Evolutionary conservation across 2,329 filamentous ascomycete species (phyloP), one percentile per base, ranked within the genome.

Genomic region (Aaosphaeria pasadenensis): DNA sequence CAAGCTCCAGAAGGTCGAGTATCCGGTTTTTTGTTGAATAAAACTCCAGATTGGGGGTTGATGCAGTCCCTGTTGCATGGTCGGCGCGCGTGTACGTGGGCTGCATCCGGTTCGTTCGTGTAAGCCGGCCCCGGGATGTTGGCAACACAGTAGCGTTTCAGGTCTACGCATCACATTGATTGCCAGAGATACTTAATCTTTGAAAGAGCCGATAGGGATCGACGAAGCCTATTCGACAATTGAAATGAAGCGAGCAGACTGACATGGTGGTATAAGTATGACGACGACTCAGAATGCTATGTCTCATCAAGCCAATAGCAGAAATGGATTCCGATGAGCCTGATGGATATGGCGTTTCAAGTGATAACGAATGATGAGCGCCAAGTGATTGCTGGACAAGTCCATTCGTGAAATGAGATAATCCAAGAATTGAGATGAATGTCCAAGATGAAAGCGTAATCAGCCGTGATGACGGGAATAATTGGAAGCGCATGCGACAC

Each of bases 281-380:
- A 24, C 17, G 44, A 32, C 24, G 30, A 32, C 53, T 49, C 54
- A 53, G 51, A 49, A 49, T 45, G 48, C 52, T 52, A 58, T 56
- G 17, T 3, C 50, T 55, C 56, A 57, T 43, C 45, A 50, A 49
- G 49, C 51, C 55, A 53, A 58, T 55, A 44, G 48, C 47, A 51
- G 48, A 43, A 43, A 40, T 40, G 4, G 50, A 49, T 55, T 55
- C 53, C 47, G 46, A 48, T 36, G 31, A 30, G 30, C 45, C 45
- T 44, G 47, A 41, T 53, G 48, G 54, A 45, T 51, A 55, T 53
- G 17, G 17, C 17, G 17, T 24, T 24, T 24, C 17, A 49, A 44
- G 45, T 57, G 45, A 49, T 49, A 44, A 46, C 46, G 50, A 51
- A 24, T 44, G 44, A 30, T 50, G 49, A 49, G 51, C 47, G 54